Evolutionary conservation across 192 early-diverging fungal species (phyloP).

Genomic region (Coemansia sp.): DNA sequence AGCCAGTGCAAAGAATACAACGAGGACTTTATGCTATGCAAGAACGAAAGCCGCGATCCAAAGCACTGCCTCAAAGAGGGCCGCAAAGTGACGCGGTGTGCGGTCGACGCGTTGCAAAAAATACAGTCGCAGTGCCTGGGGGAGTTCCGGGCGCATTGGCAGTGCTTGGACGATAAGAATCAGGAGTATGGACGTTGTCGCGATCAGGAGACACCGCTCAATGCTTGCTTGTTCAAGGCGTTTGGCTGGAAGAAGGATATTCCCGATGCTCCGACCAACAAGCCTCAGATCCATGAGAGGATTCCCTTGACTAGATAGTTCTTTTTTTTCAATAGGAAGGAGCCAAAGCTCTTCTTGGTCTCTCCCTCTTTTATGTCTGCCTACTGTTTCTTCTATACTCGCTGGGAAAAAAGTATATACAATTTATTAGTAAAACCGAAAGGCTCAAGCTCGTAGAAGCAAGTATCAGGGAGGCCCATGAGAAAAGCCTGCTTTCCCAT

Average conservation of each 20-base stretch:
- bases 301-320: constrained; percentile 18
- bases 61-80: constrained; percentile 92
- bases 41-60: constrained; percentile 86
- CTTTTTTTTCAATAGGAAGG: too few species aligned
- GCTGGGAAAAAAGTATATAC: too few species aligned
- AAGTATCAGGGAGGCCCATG: too few species aligned
- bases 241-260: constrained; percentile 74
- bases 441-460: too few species aligned
- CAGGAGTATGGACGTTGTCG: constrained; percentile 84
- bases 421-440: too few species aligned
- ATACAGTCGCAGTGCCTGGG: constrained; percentile 85
- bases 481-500: too few species aligned
- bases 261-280: constrained; percentile 59
- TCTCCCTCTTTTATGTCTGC: background rate
- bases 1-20: constrained; percentile 87
- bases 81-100: constrained; percentile 93
- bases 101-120: constrained; percentile 81
- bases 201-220: constrained; percentile 73
- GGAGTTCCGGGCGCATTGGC: constrained; percentile 87
- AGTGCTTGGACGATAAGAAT: constrained; percentile 90
- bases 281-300: constrained; percentile 46
- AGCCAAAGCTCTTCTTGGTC: background rate
- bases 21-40: constrained; percentile 98
- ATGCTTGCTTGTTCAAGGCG: constrained; percentile 85
- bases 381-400: background rate